Percentiles rank a stretch among this genome's conserved stretches.
Evolutionary conservation across 768 basidiomycete genomes (phyloP).

Genomic region (Lactarius vividus): DNA sequence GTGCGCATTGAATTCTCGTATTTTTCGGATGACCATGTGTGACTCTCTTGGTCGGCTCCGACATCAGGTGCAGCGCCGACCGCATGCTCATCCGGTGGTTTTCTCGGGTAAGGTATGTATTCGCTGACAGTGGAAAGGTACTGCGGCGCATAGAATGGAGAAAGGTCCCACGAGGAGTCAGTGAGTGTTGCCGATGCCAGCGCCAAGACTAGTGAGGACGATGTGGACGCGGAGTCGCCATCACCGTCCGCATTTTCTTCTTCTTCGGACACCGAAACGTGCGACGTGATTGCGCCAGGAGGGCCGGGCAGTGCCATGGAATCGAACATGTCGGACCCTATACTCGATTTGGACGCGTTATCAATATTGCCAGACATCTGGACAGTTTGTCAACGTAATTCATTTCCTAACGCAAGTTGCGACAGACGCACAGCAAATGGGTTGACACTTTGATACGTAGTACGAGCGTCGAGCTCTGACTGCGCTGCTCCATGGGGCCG

Average conservation of each 20-base stretch:
- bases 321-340: slow-evolving; percentile 71
- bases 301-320: background rate
- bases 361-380: slow-evolving; percentile 27
- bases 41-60: slow-evolving; percentile 42
- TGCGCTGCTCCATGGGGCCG: slow-evolving; percentile 38
- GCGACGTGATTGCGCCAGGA: slow-evolving; percentile 5
- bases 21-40: slow-evolving; percentile 63
- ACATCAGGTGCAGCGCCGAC: slow-evolving; percentile 45
- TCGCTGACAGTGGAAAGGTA: slow-evolving; percentile 77
- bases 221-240: slow-evolving; percentile 41
- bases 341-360: slow-evolving; percentile 43
- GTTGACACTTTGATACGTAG: slow-evolving; percentile 44
- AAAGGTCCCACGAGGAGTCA: slow-evolving; percentile 64
- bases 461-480: slow-evolving; percentile 34
- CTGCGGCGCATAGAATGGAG: slow-evolving; percentile 62
- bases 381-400: background rate
- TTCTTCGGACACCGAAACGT: background rate
- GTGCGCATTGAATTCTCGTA: slow-evolving; percentile 80
- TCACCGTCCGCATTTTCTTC: slow-evolving; percentile 20
- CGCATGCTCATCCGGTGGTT: slow-evolving; percentile 37
- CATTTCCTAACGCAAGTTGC: background rate
- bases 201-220: slow-evolving; percentile 48
- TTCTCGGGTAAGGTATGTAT: slow-evolving; percentile 58
- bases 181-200: slow-evolving; percentile 52
- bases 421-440: slow-evolving; percentile 62